Conservation (phyloP, 2,329 filamentous ascomycete species). For the Colletotrichum theobromicola region DNA sequence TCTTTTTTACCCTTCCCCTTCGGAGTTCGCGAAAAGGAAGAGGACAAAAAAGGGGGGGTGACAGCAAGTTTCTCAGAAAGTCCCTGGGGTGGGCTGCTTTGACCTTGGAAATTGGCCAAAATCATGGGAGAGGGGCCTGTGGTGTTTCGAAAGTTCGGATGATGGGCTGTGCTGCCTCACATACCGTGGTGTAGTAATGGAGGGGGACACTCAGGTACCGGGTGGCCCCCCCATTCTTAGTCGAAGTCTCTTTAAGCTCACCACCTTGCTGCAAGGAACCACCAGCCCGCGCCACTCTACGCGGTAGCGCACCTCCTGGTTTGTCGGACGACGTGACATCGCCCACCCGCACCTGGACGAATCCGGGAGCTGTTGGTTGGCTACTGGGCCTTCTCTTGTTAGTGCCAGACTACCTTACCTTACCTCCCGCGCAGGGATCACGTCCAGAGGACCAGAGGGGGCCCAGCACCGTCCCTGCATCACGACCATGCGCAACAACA, state of each 20-base stretch:
- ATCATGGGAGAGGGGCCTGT: slow-evolving; percentile 6
- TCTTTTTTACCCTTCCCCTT: neutral
- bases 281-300: neutral
- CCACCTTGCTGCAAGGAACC: slow-evolving; percentile 6
- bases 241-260: slow-evolving; percentile 22
- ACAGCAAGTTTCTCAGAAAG: neutral
- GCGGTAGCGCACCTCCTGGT: neutral
- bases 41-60: neutral
- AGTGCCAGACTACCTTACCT: neutral
- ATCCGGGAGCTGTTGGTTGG: neutral
- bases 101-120: neutral
- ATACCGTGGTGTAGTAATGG: neutral
- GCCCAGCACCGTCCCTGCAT: slow-evolving; percentile 5
- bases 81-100: neutral
- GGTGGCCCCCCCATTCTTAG: slow-evolving; percentile 2
- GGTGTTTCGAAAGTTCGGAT: slow-evolving; percentile 20
- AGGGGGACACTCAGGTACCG: neutral
- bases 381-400: neutral
- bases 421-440: neutral
- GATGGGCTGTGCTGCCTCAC: slow-evolving; percentile 21
- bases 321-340: slow-evolving; percentile 12
- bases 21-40: neutral
- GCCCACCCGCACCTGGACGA: neutral
- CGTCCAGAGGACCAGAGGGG: neutral
- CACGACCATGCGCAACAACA: neutral